Evolutionary conservation across 2,329 filamentous ascomycete genomes (phyloP), one percentile per base, ranked within the genome.

Genomic region (Colletotrichum sp.): DNA sequence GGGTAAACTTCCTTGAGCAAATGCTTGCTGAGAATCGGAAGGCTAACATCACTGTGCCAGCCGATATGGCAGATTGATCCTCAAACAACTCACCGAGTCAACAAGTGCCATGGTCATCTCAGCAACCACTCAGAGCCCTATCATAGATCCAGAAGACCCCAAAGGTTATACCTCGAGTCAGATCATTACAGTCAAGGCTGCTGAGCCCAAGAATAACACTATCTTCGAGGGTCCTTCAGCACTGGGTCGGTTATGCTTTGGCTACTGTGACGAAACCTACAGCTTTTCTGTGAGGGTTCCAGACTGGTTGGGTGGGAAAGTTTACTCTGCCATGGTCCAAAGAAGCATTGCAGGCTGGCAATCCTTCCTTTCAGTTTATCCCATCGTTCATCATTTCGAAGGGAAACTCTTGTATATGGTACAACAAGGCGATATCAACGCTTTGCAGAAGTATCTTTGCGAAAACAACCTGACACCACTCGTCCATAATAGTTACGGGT

Each of bases 91-190:
- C 0, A 3, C n/a, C 0, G 43, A 21, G 3, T 0, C 43, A 3
- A 3, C n/a, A 0, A 48, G 43, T 21, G 1, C 6, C 0, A 0
- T 13, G 4, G 5, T 7, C 43, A 7, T 21, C n/a, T 48, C 43
- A 0, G 0, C n/a, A 21, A 0, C n/a, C 3, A 21, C 0, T 0
- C n/a, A 48, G 4, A 21, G 43, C 43, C 43, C n/a, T 13, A 13
- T n/a, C n/a, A n/a, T n/a, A n/a, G 10, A 48, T 5, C 0, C n/a
- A 21, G n/a, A 2, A 4, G 43, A 7, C n/a, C 2, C n/a, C 18
- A 0, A 2, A 48, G 6, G 43, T 3, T 21, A 2, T 21, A 7
- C 0, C 4, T 2, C 26, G 2, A 48, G 10, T 0, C 43, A 48
- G 2, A 21, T 48, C 0, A 0, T 13, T 48, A 21, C 2, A 21